Percentiles rank a stretch among this genome's conserved stretches.
phyloP scores from a whole-genome alignment of 2,329 filamentous ascomycete genomes.

The Aspergillus sp. region DNA sequence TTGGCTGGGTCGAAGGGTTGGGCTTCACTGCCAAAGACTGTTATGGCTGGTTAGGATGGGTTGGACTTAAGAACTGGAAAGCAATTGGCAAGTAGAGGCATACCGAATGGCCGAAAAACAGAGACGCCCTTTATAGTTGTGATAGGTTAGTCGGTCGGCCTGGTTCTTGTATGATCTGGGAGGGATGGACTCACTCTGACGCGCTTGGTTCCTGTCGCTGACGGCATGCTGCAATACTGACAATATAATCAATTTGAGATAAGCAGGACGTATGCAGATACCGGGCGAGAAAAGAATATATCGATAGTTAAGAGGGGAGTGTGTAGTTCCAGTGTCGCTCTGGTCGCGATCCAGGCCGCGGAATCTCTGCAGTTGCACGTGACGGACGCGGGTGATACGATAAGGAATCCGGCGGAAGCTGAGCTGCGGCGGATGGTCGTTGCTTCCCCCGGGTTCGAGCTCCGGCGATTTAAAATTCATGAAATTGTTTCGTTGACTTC shows the following conservation, averaged over 20 bases:
- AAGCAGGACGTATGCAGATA: neutral
- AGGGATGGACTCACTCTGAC: conserved; percentile 46
- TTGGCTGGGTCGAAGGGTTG: conserved; percentile 74
- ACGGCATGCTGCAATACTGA: conserved; percentile 48
- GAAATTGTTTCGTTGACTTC: neutral
- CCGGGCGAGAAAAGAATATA: no score
- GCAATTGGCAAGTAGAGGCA: conserved; percentile 11
- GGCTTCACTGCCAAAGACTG: conserved; percentile 80
- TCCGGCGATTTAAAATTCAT: neutral
- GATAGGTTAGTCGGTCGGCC: conserved; percentile 22
- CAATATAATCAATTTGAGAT: neutral
- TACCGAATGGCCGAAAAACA: conserved; percentile 51
- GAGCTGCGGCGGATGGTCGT: neutral
- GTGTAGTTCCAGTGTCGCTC: neutral
- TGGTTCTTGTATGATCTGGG: neutral
- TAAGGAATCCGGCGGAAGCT: conserved; percentile 20
- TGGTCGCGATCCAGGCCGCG: conserved; percentile 6
- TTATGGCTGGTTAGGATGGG: neutral
- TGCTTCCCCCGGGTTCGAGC: neutral
- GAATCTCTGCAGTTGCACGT: conserved; percentile 23
- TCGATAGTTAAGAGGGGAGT: neutral
- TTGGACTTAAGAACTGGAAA: no score
- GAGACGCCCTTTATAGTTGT: conserved; percentile 43
- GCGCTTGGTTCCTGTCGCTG: conserved; percentile 57
- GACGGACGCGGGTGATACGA: conserved; percentile 27